A percentile compares a stretch with the other conserved stretches of the same genome.
Evolutionary conservation across 176 grass and related monocot species (phyloP).

Genomic region (Oryza meyeriana): DNA sequence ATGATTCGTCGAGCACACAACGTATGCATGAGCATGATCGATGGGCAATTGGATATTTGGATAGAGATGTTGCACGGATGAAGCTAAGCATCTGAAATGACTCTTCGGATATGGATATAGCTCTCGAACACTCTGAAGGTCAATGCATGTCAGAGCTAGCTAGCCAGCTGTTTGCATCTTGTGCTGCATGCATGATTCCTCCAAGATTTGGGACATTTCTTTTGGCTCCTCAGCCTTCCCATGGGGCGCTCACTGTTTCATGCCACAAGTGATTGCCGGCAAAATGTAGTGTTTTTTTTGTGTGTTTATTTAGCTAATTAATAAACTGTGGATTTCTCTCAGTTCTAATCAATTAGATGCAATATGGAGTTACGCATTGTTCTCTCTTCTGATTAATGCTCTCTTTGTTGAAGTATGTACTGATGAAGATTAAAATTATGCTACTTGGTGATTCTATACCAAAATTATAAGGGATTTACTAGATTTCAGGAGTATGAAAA

Average conservation of each 20-base stretch:
- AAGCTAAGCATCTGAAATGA: background rate
- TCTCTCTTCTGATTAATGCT: too few relatives aligned
- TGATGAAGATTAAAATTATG: too few relatives aligned
- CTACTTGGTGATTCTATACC: too few relatives aligned
- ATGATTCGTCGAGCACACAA: background rate
- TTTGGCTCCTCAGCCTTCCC: background rate
- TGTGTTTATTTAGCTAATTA: too few relatives aligned
- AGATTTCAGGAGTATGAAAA: too few relatives aligned
- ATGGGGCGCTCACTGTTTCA: background rate
- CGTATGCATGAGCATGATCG: background rate
- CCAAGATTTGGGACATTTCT: background rate
- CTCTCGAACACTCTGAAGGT: background rate
- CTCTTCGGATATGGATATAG: background rate
- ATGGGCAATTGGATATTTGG: background rate
- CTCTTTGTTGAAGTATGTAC: too few relatives aligned
- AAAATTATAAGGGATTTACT: too few relatives aligned
- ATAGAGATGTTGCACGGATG: conserved; percentile 1
- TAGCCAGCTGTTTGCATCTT: background rate
- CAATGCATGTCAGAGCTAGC: background rate
- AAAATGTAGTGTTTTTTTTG: too few relatives aligned
- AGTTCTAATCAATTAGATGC: too few relatives aligned
- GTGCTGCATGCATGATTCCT: background rate
- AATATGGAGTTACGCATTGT: too few relatives aligned
- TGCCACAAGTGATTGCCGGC: background rate
- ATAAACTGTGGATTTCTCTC: too few relatives aligned